Evolutionary conservation across 1,139 yeast species (phyloP).

Genomic region (Yamadazyma sp.): DNA sequence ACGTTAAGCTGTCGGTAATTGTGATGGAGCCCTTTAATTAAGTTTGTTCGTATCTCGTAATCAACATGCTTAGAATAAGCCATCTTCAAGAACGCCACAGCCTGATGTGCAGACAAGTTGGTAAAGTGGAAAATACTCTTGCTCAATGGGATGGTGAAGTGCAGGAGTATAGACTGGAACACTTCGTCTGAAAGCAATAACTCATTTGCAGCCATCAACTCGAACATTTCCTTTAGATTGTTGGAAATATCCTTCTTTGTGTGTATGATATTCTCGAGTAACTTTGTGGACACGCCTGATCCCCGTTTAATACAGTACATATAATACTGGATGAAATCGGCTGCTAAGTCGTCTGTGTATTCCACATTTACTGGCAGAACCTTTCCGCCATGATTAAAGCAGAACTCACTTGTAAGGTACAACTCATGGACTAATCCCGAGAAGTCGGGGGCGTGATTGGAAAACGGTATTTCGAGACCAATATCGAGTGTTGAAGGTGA

Average conservation of each 20-base stretch:
- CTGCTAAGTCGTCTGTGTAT: slow-evolving; percentile 11
- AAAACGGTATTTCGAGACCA: slow-evolving; percentile 5
- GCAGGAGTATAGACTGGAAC: slow-evolving; percentile 22
- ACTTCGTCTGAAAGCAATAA: slow-evolving; percentile 16
- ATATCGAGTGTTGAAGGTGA: slow-evolving; percentile 6
- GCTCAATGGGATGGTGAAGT: slow-evolving; percentile 30
- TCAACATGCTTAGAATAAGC: slow-evolving; percentile 21
- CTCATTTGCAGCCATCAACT: slow-evolving; percentile 19
- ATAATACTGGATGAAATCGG: slow-evolving; percentile 12
- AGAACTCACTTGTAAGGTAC: slow-evolving; percentile 8
- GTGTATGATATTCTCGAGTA: slow-evolving; percentile 7
- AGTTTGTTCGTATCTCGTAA: slow-evolving; percentile 26
- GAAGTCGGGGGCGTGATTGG: slow-evolving; percentile 1
- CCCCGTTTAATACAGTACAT: slow-evolving; percentile 4
- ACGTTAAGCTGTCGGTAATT: slow-evolving; percentile 5
- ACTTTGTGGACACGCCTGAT: not conserved
- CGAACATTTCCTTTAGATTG: slow-evolving; percentile 22
- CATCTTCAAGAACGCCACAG: slow-evolving; percentile 16
- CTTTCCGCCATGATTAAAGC: not conserved
- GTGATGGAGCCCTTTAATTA: slow-evolving; percentile 17
- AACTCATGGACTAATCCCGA: slow-evolving; percentile 3
- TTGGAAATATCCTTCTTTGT: slow-evolving; percentile 7
- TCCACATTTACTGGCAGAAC: not conserved
- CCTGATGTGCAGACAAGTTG: slow-evolving; percentile 12
- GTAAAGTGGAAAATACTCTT: slow-evolving; percentile 24